These are phyloP conservation scores for Breynia disticha DNA, from an alignment of 441 rosid species.

Conservation along the genomic window DNA sequence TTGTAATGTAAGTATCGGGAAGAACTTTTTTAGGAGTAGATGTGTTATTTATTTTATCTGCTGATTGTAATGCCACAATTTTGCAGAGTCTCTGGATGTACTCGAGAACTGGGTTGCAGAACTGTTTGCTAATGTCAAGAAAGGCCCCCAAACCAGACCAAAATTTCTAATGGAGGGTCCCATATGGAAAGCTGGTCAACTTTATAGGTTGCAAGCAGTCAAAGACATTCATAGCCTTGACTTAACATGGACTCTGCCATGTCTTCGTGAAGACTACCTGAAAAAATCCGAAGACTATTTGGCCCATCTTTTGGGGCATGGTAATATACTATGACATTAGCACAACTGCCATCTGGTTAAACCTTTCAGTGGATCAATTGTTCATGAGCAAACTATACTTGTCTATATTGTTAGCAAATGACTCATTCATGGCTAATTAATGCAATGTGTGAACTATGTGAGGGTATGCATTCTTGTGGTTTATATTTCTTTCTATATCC, in stretches of 20 bases:
- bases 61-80: constrained; percentile 8
- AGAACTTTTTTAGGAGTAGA: constrained; percentile 4
- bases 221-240: constrained; percentile 83
- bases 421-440: no score
- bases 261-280: constrained; percentile 73
- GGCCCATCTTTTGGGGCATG: constrained; percentile 92
- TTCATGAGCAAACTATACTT: not conserved
- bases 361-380: not conserved
- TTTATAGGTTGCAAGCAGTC: constrained; percentile 80
- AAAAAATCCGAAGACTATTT: constrained; percentile 95
- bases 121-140: constrained; percentile 55
- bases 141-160: constrained; percentile 55
- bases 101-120: constrained; percentile 88
- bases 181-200: constrained; percentile 72
- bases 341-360: constrained; percentile 5
- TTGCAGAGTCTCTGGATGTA: constrained; percentile 78
- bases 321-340: constrained; percentile 27
- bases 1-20: not conserved
- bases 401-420: no score
- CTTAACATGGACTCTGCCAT: constrained; percentile 85
- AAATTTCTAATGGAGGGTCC: constrained; percentile 52
- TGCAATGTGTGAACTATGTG: not conserved
- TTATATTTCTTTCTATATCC: not conserved
- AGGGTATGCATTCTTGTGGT: not conserved
- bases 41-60: no score